A percentile compares a stretch with the other conserved stretches of the same genome.
phyloP scores from a whole-genome alignment of 805 yeast species.

The Candida wancherniae region DNA sequence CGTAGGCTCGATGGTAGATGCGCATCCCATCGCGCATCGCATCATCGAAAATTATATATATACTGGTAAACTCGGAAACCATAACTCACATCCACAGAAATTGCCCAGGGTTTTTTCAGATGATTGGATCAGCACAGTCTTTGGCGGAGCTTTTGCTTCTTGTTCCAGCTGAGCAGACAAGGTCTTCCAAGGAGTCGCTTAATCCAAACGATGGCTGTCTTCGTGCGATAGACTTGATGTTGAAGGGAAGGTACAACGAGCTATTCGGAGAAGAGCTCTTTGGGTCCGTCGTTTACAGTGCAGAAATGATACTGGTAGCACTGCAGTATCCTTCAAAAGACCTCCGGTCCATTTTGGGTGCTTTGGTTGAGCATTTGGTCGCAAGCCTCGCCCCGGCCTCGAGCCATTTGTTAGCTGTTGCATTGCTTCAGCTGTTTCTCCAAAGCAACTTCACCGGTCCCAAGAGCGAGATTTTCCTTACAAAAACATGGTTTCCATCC shows the following conservation, averaged over 20 bases:
- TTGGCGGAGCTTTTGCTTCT: conserved; percentile 16
- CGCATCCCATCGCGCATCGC: too few relatives aligned
- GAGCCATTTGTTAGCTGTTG: conserved; percentile 46
- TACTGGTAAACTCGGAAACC: too few relatives aligned
- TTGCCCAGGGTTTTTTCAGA: too few relatives aligned
- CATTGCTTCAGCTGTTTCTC: conserved; percentile 61
- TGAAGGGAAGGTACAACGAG: conserved; percentile 23
- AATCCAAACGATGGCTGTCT: conserved; percentile 1
- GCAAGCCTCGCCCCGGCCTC: conserved; percentile 6
- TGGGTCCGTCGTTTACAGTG: conserved; percentile 16
- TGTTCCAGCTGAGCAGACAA: conserved; percentile 8
- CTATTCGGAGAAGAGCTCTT: conserved; percentile 21
- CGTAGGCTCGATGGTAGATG: too few relatives aligned
- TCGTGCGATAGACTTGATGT: conserved; percentile 2
- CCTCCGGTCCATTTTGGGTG: conserved; percentile 18
- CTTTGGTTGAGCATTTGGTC: conserved; percentile 5
- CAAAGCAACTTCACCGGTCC: conserved; percentile 88
- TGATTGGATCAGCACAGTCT: too few relatives aligned
- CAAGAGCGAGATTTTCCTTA: conserved; percentile 37
- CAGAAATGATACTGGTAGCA: conserved; percentile 13
- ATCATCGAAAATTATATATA: too few relatives aligned
- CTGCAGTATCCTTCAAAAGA: conserved; percentile 18
- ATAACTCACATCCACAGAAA: too few relatives aligned
- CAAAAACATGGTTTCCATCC: conserved; percentile 25
- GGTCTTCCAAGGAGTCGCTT: not conserved